Evolutionary conservation across 2,329 filamentous ascomycete species (phyloP).

Genomic region (Sarocladium strictum): DNA sequence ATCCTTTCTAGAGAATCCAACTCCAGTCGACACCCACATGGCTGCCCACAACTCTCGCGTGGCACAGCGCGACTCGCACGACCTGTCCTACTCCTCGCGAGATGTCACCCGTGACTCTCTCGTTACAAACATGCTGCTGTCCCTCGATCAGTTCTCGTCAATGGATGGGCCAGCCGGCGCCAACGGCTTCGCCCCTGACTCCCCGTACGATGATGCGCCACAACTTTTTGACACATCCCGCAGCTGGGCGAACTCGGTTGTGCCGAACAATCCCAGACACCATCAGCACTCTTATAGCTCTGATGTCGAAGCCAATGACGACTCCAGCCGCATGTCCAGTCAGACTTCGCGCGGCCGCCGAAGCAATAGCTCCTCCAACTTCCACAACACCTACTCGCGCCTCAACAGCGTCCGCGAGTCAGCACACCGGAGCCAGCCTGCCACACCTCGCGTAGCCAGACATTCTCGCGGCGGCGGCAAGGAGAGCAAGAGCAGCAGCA

Average conservation of each 20-base stretch:
- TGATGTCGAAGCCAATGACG: constrained; percentile 53
- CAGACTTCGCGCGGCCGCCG: constrained; percentile 54
- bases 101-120: constrained; percentile 82
- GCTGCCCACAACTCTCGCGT: constrained; percentile 17
- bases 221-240: constrained; percentile 16
- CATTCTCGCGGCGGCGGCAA: constrained; percentile 51
- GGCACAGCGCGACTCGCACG: constrained; percentile 64
- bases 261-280: constrained; percentile 19
- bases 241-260: constrained; percentile 13
- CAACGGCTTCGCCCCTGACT: constrained; percentile 14
- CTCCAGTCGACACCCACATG: constrained; percentile 18
- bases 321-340: constrained; percentile 47
- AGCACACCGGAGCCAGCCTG: constrained; percentile 27
- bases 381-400: constrained; percentile 51
- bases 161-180: background rate
- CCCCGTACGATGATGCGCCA: constrained; percentile 17
- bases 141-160: constrained; percentile 74
- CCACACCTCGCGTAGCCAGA: constrained; percentile 34
- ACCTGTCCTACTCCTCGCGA: constrained; percentile 72
- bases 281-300: constrained; percentile 53
- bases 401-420: constrained; percentile 58
- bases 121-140: constrained; percentile 91
- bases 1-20: constrained; percentile 19
- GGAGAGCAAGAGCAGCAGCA: constrained; percentile 67
- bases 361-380: constrained; percentile 77